phyloP scores from a whole-genome alignment of 495 filamentous ascomycete genomes.

The Echria macrotheca region DNA sequence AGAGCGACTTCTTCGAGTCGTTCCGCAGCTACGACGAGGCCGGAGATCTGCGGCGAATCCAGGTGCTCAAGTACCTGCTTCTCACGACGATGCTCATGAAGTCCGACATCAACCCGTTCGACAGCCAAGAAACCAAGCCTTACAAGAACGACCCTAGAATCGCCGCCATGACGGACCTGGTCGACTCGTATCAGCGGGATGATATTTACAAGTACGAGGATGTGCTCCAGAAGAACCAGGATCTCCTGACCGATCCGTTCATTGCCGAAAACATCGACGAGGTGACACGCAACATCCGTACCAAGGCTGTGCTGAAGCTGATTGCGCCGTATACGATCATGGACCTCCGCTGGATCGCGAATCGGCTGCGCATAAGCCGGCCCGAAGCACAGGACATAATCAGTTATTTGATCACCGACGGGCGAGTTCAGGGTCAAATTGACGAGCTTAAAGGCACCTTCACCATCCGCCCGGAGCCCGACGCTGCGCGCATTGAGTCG shows the following conservation, averaged over 20 bases:
- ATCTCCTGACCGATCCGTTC: slow-evolving; percentile 86
- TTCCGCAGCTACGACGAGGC: slow-evolving; percentile 99
- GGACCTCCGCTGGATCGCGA: slow-evolving; percentile 76
- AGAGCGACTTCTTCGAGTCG: slow-evolving; percentile 96
- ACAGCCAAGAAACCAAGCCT: slow-evolving; percentile 98
- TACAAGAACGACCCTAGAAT: slow-evolving; percentile 95
- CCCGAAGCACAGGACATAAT: slow-evolving; percentile 89
- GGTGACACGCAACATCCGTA: slow-evolving; percentile 96
- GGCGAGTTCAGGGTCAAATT: slow-evolving; percentile 79
- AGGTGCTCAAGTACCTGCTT: slow-evolving; percentile 95
- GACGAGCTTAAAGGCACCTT: slow-evolving; percentile 82
- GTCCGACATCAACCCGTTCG: slow-evolving; percentile 98
- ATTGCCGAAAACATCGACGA: slow-evolving; percentile 99
- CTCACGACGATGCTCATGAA: slow-evolving; percentile 98
- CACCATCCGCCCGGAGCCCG: slow-evolving; percentile 67
- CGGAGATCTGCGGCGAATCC: slow-evolving; percentile 90
- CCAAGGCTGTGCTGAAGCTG: slow-evolving; percentile 87
- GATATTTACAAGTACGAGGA: slow-evolving; percentile 89
- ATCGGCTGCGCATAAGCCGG: slow-evolving; percentile 75
- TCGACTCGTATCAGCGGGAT: slow-evolving; percentile 93
- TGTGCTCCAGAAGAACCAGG: slow-evolving; percentile 80
- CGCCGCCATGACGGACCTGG: slow-evolving; percentile 92
- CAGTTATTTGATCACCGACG: slow-evolving; percentile 85
- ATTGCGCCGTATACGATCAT: slow-evolving; percentile 95
- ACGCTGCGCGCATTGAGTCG: slow-evolving; percentile 67